Evolutionary conservation across 1,284 basidiomycete genomes (phyloP), one percentile per base, ranked within the genome.

Genomic region (Heterobasidion irregulare): DNA sequence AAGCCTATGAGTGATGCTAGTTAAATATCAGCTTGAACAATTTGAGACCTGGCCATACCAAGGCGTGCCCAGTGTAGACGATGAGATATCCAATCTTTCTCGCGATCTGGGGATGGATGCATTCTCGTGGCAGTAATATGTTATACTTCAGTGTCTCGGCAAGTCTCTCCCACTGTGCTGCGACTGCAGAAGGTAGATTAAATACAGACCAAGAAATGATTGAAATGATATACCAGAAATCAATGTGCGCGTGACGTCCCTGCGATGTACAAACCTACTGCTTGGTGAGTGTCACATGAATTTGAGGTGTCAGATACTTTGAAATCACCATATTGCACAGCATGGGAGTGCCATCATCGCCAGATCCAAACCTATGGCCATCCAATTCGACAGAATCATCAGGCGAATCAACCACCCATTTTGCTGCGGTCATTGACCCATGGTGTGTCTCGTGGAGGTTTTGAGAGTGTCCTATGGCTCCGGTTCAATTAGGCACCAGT

Each of bases 301-400:
- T 41, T 41, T 41, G 38, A 41, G 10, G 38, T 41, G 38, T n/a
- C n/a, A n/a, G n/a, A 41, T 41, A 41, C 12, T 41, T 41, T 41
- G n/a, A 12, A 41, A 41, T 85, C 19, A 82, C 64, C 13, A 84
- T 68, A 50, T 75, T 80, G 62, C 83, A 85, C 67, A 85, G 72
- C 78, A 84, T 82, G 0, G 82, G 83, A 1, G 80, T 81, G 10
- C 83, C 82, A 49, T 80, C 78, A 53, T 84, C 80, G 16, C 75
- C 73, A 0, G 76, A 62, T 1, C 72, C 78, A 62, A 81, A 85
- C 54, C 74, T 78, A 51, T 74, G 73, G 2, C 82, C 82, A 57
- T 76, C 72, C 2, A 84, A 66, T 58, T 85, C 83, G 0, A 83
- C 59, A 0, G 69, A 70, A 10, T 72, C 74, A 32, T 81, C 75